phyloP scores from a whole-genome alignment of 2,329 filamentous ascomycete species.

The Fusarium robinianum region DNA sequence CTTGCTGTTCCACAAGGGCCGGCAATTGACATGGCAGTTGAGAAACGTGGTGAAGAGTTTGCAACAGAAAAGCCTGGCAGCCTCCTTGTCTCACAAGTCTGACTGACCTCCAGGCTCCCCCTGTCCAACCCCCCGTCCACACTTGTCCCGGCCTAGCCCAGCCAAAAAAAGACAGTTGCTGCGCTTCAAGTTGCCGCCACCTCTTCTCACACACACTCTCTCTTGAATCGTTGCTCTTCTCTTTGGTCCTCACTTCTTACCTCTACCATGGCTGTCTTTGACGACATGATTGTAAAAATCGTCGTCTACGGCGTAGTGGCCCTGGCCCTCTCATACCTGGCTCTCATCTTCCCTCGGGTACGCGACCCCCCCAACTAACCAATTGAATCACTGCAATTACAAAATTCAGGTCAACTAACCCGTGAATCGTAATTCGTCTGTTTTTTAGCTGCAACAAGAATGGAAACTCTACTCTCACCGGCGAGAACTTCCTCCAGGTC shows the following conservation, averaged over 20 bases:
- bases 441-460: conserved; percentile 41
- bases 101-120: not conserved
- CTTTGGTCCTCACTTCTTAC: not conserved
- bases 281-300: conserved; percentile 15
- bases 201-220: too few species aligned
- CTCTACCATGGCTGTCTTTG: not conserved
- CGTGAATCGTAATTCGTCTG: not conserved
- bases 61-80: not conserved
- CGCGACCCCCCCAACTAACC: not conserved
- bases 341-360: conserved; percentile 26
- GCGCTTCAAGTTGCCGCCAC: too few species aligned
- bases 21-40: conserved; percentile 31
- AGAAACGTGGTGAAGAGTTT: too few species aligned
- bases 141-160: too few species aligned
- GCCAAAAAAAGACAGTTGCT: too few species aligned
- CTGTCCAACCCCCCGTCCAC: too few species aligned
- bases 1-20: conserved; percentile 2
- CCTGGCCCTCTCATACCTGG: conserved; percentile 18
- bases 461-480: conserved; percentile 47
- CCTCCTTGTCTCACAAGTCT: not conserved
- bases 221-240: not conserved
- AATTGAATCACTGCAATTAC: not conserved
- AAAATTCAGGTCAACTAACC: conserved; percentile 1
- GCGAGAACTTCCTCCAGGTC: conserved; percentile 45
- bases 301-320: conserved; percentile 5